Evolutionary conservation across 2,329 filamentous ascomycete species (phyloP), one percentile per base, ranked within the genome.

Genomic region (Pseudogymnoascus sp.): DNA sequence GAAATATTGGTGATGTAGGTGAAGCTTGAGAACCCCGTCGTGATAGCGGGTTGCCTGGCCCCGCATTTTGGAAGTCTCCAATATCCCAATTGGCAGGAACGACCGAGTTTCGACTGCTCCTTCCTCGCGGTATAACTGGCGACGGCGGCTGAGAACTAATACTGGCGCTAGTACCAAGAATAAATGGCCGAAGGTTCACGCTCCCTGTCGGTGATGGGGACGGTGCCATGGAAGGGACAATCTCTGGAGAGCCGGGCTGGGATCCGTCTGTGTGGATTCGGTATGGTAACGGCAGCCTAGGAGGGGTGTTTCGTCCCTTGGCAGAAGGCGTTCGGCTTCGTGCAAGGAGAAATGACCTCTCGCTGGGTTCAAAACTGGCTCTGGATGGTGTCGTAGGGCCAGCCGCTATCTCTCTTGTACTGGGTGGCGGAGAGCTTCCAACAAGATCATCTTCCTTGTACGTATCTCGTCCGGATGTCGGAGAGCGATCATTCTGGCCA

Each of bases 1-100:
- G 47, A 20, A 53, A 53, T 53, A 53, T 53, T 33, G 47, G 47
- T 53, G 47, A 53, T 33, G 47, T 53, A n/a, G 47, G 28, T 20
- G 47, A 53, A 20, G 47, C 30, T 33, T 53, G 47, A 53, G 47
- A 53, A 12, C 12, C 28, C 6, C 28, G 28, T 14, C 28, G 18
- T 33, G 25, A 14, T 20, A 20, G 18, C 33, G 47, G 47, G 47
- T 53, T 53, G 28, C 15, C 28, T 18, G 47, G 18, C 25, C 47
- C 28, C 47, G 11, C 47, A 9, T 20, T 53, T 33, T 53, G 47
- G 47, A 15, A 53, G 28, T 53, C 28, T 20, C 28, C 28, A 35
- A 53, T 35, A 53, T 53, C 47, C 25, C 8, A 53, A 6, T 28
- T 28, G 47, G 47, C 15, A 53, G 47, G 47, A 5, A n/a, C 47